These are phyloP conservation scores for Microsporum ferrugineum DNA, from an alignment of 2,329 filamentous ascomycete genomes.

Conservation along the genomic window DNA sequence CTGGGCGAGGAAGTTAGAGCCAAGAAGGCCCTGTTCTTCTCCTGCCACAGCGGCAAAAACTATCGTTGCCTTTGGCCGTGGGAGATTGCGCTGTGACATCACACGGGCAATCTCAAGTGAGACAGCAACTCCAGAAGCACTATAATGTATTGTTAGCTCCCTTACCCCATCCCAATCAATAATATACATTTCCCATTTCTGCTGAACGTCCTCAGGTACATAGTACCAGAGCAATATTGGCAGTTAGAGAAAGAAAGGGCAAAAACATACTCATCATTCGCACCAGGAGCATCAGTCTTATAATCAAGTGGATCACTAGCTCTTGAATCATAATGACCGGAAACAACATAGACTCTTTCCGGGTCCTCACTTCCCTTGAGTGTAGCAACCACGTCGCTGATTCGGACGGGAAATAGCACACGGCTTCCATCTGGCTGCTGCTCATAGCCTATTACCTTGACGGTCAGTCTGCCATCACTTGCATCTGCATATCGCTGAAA, in stretches of 20 bases:
- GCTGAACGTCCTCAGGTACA: too few species aligned
- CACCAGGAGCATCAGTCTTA: conserved; percentile 8
- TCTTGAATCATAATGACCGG: conserved; percentile 10
- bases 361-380: conserved; percentile 8
- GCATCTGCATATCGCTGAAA: conserved; percentile 9
- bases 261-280: conserved; percentile 9
- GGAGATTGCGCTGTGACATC: conserved; percentile 8
- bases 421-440: conserved; percentile 9
- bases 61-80: conserved; percentile 8
- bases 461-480: conserved; percentile 8
- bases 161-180: background rate
- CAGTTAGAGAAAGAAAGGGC: background rate
- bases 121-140: conserved; percentile 10
- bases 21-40: conserved; percentile 10
- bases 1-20: conserved; percentile 7
- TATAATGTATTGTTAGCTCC: background rate
- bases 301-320: conserved; percentile 6
- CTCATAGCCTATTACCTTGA: conserved; percentile 9
- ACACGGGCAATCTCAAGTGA: conserved; percentile 11
- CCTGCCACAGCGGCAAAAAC: conserved; percentile 11
- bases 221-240: too few species aligned
- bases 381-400: conserved; percentile 10
- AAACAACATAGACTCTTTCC: conserved; percentile 10
- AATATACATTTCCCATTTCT: background rate
- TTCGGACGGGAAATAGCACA: conserved; percentile 8